Conservation (phyloP, 768 basidiomycete genomes). For the Lactarius sp. region DNA sequence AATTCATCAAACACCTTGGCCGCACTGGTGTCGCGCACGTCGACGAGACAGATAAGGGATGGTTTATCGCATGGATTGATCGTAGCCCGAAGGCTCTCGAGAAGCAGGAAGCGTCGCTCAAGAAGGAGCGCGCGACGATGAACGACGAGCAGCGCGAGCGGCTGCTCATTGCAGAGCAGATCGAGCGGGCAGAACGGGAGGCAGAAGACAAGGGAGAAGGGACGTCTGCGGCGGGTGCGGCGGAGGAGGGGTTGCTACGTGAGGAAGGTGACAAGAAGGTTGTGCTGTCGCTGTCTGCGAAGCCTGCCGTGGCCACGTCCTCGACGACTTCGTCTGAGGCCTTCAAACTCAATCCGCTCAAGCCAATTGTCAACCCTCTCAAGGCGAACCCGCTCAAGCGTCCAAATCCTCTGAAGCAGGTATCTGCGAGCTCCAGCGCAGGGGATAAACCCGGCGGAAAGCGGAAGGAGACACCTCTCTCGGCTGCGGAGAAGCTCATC, state of each 20-base stretch:
- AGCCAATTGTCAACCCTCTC: slow-evolving; percentile 49
- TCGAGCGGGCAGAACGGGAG: slow-evolving; percentile 73
- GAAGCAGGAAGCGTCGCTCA: slow-evolving; percentile 82
- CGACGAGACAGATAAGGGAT: slow-evolving; percentile 98
- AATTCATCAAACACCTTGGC: slow-evolving; percentile 88
- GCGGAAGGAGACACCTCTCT: slow-evolving; percentile 55
- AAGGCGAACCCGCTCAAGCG: slow-evolving; percentile 69
- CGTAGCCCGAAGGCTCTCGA: slow-evolving; percentile 91
- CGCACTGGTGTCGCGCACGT: slow-evolving; percentile 82
- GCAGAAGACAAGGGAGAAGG: slow-evolving; percentile 33
- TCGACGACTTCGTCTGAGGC: slow-evolving; percentile 36
- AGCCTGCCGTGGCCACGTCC: slow-evolving; percentile 36
- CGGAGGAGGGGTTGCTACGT: slow-evolving; percentile 61
- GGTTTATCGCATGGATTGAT: slow-evolving; percentile 97
- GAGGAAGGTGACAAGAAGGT: slow-evolving; percentile 69
- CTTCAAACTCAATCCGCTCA: slow-evolving; percentile 62
- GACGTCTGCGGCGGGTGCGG: slow-evolving; percentile 31
- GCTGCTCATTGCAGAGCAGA: slow-evolving; percentile 84
- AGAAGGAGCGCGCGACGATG: slow-evolving; percentile 87
- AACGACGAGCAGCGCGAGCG: slow-evolving; percentile 96
- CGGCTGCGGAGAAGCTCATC: slow-evolving; percentile 82
- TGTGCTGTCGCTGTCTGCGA: slow-evolving; percentile 65
- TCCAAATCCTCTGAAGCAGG: slow-evolving; percentile 67
- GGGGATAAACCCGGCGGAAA: slow-evolving; percentile 50
- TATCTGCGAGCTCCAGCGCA: slow-evolving; percentile 34